A percentile compares a stretch with the other conserved stretches of the same genome.
phyloP scores from a whole-genome alignment of 2,329 filamentous ascomycete species.

The Chaetoscypha palmicola region DNA sequence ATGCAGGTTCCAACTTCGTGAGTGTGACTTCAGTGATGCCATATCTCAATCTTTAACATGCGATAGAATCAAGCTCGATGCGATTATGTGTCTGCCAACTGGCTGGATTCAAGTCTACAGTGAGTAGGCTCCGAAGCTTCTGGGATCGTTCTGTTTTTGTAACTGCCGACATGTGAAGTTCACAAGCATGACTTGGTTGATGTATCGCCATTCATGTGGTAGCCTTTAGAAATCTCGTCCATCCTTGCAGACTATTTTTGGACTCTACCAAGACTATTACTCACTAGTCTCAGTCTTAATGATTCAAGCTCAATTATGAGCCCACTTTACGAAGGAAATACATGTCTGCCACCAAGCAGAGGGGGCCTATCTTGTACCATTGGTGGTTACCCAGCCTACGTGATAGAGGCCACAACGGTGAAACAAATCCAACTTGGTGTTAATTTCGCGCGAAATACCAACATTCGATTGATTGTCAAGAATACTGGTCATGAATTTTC shows the following conservation, averaged over 20 bases:
- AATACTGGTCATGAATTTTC: slow-evolving; percentile 20
- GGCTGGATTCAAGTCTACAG: slow-evolving; percentile 34
- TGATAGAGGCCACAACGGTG: slow-evolving; percentile 31
- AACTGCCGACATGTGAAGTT: too few species aligned
- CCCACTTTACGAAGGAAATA: slow-evolving; percentile 37
- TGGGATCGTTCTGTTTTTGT: too few species aligned
- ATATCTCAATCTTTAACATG: neutral
- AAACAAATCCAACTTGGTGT: slow-evolving; percentile 40
- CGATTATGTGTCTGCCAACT: slow-evolving; percentile 24
- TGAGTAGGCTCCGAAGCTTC: too few species aligned
- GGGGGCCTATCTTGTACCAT: slow-evolving; percentile 8
- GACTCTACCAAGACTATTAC: neutral
- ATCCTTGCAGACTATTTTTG: neutral
- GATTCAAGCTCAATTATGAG: slow-evolving; percentile 39
- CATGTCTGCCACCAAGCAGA: slow-evolving; percentile 31
- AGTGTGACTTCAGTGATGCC: neutral
- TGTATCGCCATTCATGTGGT: too few species aligned
- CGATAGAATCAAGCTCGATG: slow-evolving; percentile 32
- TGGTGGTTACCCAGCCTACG: slow-evolving; percentile 26
- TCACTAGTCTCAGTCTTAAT: slow-evolving; percentile 27
- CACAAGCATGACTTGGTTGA: too few species aligned
- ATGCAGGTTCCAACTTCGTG: slow-evolving; percentile 24
- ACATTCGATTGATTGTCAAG: slow-evolving; percentile 32
- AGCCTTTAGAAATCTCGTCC: slow-evolving; percentile 25
- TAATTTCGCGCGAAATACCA: slow-evolving; percentile 38